phyloP scores from a whole-genome alignment of 805 yeast species.

The Suhomyces emberorum region DNA sequence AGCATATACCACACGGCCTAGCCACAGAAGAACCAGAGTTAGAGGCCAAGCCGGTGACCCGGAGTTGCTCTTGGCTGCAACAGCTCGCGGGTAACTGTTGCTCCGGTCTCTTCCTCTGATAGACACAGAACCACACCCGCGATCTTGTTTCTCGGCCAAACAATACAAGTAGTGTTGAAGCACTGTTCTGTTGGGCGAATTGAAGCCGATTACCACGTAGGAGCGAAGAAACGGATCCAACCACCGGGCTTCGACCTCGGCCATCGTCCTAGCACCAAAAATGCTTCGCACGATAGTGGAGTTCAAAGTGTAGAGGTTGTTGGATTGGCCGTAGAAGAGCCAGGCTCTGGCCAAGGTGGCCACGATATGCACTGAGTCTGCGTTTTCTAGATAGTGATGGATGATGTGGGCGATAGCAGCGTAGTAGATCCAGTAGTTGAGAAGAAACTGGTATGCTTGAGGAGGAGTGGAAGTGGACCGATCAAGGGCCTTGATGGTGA shows the following conservation, averaged over 20 bases:
- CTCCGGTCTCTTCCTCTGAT: too few species aligned
- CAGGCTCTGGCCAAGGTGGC: constrained; percentile 4
- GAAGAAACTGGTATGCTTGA: constrained; percentile 9
- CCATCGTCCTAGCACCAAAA: constrained; percentile 4
- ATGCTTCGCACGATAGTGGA: constrained; percentile 2
- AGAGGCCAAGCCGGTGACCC: neutral
- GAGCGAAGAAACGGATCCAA: constrained; percentile 7
- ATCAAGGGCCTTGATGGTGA: constrained; percentile 10
- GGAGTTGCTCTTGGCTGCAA: neutral
- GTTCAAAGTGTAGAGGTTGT: constrained; percentile 10
- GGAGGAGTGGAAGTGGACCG: constrained; percentile 2
- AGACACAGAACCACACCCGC: too few species aligned
- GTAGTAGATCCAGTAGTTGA: constrained; percentile 16
- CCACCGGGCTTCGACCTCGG: constrained; percentile 3
- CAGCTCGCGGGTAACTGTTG: neutral
- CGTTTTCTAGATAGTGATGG: neutral
- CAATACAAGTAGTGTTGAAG: constrained; percentile 1
- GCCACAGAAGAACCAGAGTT: neutral
- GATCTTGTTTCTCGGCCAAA: constrained; percentile 2
- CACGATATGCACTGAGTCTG: neutral
- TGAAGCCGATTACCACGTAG: neutral
- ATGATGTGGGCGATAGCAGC: constrained; percentile 3
- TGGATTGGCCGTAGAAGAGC: constrained; percentile 12
- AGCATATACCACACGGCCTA: neutral
- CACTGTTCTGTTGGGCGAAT: neutral